Conservation (phyloP, 495 filamentous ascomycete genomes). For the Podospora fimiseda region DNA sequence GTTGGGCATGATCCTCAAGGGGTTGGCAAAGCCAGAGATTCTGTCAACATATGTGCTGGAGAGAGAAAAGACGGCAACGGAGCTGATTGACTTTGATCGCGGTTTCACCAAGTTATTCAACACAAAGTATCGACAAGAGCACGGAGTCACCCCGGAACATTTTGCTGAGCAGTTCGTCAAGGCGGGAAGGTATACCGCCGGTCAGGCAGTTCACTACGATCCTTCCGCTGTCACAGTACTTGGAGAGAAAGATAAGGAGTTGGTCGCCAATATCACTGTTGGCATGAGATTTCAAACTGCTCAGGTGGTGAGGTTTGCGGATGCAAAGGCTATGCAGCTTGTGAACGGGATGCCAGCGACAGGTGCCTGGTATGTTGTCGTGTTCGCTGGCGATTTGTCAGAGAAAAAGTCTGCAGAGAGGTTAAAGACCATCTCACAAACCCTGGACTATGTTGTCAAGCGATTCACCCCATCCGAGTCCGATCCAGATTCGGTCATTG, state of each 20-base stretch:
- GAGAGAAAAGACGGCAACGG: conserved; percentile 58
- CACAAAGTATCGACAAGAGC: conserved; percentile 27
- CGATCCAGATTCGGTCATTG: conserved; percentile 54
- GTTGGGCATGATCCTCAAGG: conserved; percentile 56
- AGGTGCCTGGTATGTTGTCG: conserved; percentile 54
- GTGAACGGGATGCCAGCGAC: conserved; percentile 45
- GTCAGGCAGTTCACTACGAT: conserved; percentile 53
- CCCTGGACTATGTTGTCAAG: conserved; percentile 31
- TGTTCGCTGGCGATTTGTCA: conserved; percentile 51
- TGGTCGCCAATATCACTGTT: conserved; percentile 41
- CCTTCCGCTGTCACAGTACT: conserved; percentile 41
- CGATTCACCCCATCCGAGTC: conserved; percentile 39
- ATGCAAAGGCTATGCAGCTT: conserved; percentile 52
- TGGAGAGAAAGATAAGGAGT: conserved; percentile 16
- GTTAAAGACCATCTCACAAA: conserved; percentile 34
- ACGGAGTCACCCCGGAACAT: conserved; percentile 32
- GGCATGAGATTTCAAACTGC: conserved; percentile 55
- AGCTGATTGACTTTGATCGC: conserved; percentile 69
- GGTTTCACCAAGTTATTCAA: conserved; percentile 59
- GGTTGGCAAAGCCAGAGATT: conserved; percentile 45
- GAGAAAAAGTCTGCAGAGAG: conserved; percentile 22
- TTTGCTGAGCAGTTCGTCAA: conserved; percentile 56
- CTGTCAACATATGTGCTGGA: conserved; percentile 66
- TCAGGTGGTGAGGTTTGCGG: conserved; percentile 50
- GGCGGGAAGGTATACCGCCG: conserved; percentile 58